Base-by-base conservation (phyloP, 1,284 basidiomycete species). In the Naganishia cerealis region DNA sequence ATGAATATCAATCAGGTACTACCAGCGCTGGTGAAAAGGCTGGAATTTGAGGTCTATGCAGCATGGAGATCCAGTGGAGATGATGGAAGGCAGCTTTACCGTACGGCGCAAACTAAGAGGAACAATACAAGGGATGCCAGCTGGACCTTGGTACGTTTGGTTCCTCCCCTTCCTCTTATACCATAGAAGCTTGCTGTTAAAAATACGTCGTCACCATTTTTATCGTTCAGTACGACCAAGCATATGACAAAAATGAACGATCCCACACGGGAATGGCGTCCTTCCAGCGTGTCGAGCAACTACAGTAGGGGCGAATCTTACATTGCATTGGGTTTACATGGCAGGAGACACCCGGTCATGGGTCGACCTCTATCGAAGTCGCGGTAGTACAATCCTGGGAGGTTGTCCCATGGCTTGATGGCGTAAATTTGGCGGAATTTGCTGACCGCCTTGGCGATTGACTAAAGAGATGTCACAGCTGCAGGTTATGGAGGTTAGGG, bases 401-500 rank as follows among this genome's bases (percentile, higher is more conserved):
- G 16, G 36, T 36, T 3, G 54, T 55, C 7, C 26, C 54, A 18
- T 55, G 54, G 54, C 29, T 55, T 7, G 54, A 55, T 5, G 54
- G 24, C 6, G 29, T 55, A 7, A 7, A 26, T 18, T 9, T 18
- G 13, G 24, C 54, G 2, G 54, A 36, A 15, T 55, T 55, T 36
- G 16, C 15, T 33, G 54, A 55, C 29, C 54, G 2, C 54, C 54
- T 18, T 55, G 54, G 54, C 24, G 54, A 2, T 43, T 43, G 13
- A 43, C 42, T 18, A 43, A 43, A 16, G 42, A 43, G 15, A 43
- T 16, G 42, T 43, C 42, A 12, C 42, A 56, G 33, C 54, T 56
- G 15, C 54, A 56, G 36, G 54, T 56, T 6, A 56, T 56, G 54
- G 54, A 56, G 26, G 54, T 56, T 16, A 56, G 54, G n/a, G 54